Base-by-base conservation (phyloP, 192 early-diverging fungal genomes). In the Coemansia furcata region DNA sequence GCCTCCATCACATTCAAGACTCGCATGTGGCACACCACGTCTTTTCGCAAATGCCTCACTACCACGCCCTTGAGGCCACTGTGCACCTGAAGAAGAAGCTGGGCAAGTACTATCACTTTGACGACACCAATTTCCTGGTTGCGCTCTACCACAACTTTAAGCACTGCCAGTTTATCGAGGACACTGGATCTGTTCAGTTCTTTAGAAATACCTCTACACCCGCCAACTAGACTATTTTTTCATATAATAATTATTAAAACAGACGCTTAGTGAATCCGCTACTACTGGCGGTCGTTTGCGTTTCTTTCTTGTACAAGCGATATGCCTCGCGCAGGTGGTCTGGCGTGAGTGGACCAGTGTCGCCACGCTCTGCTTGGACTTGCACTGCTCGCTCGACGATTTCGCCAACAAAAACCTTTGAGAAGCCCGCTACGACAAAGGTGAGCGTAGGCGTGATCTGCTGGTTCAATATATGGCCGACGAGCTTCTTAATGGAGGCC, bases 41-140 rank as follows among this genome's bases (percentile, higher is more conserved):
- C 66, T 98, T 97, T 85, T 93, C 92, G 10, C 92, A 88, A n/a
- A 98, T 98, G 95, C 97, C 97, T 11, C 94, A 95, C 84, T 98
- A 98, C 85, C 85, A 98, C 71, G 97, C 90, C 1, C 70, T 84
- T 62, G 92, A 95, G 77, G 97, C 97, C 3, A 98, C 97, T 23
- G 65, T 66, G 38, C 87, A 90, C 57, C 74, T 97, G 46, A 90
- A 91, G 81, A 87, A 90, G 85, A 83, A 89, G 55, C 80, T 96
- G 39, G 95, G 94, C 32, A 78, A 87, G 59, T 88, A 92, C 76
- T 98, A 98, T 72, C 55, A 87, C 26, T 86, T 74, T 37, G 94
- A 96, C 76, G 70, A 85, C 35, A 93, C 90, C 19, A 88, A 88
- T 26, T 87, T 93, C 40, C 76, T 82, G 40, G 44, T 83, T 11